Evolutionary conservation across 176 grass and related monocot genomes (phyloP).

Genomic region (Cenchrus fungigraminus): DNA sequence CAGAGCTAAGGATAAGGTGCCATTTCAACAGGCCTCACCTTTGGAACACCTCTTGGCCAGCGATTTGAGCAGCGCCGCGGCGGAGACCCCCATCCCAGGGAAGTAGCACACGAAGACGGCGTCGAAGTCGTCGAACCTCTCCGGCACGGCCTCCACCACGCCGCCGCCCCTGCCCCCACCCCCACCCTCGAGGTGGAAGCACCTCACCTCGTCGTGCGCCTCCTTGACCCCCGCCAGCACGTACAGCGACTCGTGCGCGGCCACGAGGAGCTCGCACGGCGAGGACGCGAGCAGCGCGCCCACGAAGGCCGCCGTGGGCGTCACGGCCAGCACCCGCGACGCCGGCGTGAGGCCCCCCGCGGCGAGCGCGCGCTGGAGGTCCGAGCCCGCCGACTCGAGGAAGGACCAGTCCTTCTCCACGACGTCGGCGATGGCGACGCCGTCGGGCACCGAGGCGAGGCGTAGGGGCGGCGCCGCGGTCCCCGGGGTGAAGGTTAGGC

Average conservation of each 20-base stretch:
- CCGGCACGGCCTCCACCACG: conserved; percentile 63
- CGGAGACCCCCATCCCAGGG: conserved; percentile 78
- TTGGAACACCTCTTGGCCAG: conserved; percentile 59
- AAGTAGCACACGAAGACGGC: conserved; percentile 86
- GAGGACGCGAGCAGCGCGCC: conserved; percentile 51
- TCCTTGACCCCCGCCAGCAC: conserved; percentile 85
- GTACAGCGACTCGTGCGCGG: conserved; percentile 85
- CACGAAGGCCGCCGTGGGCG: conserved; percentile 69
- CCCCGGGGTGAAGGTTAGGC: conserved; percentile 6
- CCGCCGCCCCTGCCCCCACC: conserved; percentile 55
- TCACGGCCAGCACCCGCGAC: conserved; percentile 66
- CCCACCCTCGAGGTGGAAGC: conserved; percentile 67
- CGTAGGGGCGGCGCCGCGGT: not conserved
- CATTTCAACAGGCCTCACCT: conserved; percentile 47
- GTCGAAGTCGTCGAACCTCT: conserved; percentile 71
- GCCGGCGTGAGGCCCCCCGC: conserved; percentile 50
- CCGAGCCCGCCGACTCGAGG: conserved; percentile 37
- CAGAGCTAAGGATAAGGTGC: conserved; percentile 13
- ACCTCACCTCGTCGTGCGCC: conserved; percentile 78
- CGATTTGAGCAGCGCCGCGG: conserved; percentile 55
- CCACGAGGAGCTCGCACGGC: conserved; percentile 64
- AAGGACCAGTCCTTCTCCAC: conserved; percentile 95
- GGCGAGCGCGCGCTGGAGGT: conserved; percentile 44
- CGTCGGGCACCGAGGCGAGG: conserved; percentile 26
- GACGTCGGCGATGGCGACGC: conserved; percentile 62